Conservation (phyloP, 1,139 yeast species). For the Suhomyces guaymorum region DNA sequence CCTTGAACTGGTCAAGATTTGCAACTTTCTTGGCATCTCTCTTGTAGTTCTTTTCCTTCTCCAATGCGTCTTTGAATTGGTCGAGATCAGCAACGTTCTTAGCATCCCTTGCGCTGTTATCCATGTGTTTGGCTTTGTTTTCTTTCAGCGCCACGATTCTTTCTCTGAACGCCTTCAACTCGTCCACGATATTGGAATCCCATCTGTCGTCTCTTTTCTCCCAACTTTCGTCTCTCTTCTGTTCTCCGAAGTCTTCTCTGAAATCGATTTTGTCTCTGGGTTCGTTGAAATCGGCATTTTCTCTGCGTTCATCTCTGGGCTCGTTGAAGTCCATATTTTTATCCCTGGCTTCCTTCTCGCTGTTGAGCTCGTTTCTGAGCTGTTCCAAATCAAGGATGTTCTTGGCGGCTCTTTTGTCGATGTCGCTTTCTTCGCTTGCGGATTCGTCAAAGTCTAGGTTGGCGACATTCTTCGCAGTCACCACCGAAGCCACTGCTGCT, state of each 20-base stretch:
- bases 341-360: slow-evolving; percentile 1
- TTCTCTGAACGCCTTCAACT: too few relatives aligned
- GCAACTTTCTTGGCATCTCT: slow-evolving; percentile 19
- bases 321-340: too few relatives aligned
- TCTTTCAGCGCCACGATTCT: too few relatives aligned
- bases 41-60: slow-evolving; percentile 4
- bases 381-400: slow-evolving; percentile 14
- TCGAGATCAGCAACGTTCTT: slow-evolving; percentile 18
- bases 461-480: slow-evolving; percentile 15
- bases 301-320: too few relatives aligned
- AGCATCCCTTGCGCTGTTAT: slow-evolving; percentile 14
- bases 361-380: slow-evolving; percentile 3
- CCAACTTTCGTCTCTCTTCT: too few relatives aligned
- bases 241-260: too few relatives aligned
- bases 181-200: too few relatives aligned
- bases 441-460: slow-evolving; percentile 11
- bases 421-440: slow-evolving; percentile 5
- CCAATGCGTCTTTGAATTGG: slow-evolving; percentile 1
- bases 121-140: too few relatives aligned
- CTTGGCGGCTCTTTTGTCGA: slow-evolving; percentile 6
- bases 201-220: too few relatives aligned
- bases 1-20: slow-evolving; percentile 7
- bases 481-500: slow-evolving; percentile 6
- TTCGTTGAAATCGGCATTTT: too few relatives aligned
- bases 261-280: too few relatives aligned